Conservation (phyloP, 2,329 filamentous ascomycete species). For the Sporothrix curviconia region DNA sequence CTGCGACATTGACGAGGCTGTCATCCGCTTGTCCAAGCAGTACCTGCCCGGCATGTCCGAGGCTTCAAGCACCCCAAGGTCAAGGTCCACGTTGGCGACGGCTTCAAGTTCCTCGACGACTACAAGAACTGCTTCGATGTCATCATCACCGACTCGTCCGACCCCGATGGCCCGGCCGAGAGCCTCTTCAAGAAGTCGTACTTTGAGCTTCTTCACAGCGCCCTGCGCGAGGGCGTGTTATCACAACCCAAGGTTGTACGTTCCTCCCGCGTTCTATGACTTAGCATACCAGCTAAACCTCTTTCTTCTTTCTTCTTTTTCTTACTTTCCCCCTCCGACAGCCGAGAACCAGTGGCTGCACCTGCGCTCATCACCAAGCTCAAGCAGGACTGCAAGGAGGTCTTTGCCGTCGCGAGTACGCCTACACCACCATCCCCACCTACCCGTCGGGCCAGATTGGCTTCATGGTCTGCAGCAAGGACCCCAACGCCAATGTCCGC, state of each 20-base stretch:
- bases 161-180: slow-evolving; percentile 95
- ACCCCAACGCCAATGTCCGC: slow-evolving; percentile 73
- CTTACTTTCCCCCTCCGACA: slow-evolving; percentile 34
- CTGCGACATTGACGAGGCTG: slow-evolving; percentile 98
- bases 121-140: slow-evolving; percentile 98
- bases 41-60: slow-evolving; percentile 91
- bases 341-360: slow-evolving; percentile 99
- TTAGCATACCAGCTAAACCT: slow-evolving; percentile 4
- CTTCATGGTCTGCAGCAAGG: slow-evolving; percentile 99
- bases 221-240: slow-evolving; percentile 90
- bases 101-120: slow-evolving; percentile 96
- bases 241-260: slow-evolving; percentile 99
- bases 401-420: slow-evolving; percentile 98
- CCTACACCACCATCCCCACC: slow-evolving; percentile 97
- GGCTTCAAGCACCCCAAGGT: slow-evolving; percentile 93
- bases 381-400: slow-evolving; percentile 92
- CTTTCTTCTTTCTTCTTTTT: slow-evolving; percentile 19
- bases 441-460: slow-evolving; percentile 99
- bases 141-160: slow-evolving; percentile 98
- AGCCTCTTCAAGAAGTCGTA: slow-evolving; percentile 97
- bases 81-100: slow-evolving; percentile 88
- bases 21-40: slow-evolving; percentile 97
- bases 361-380: slow-evolving; percentile 85
- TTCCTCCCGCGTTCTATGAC: slow-evolving; percentile 36
- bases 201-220: slow-evolving; percentile 87